Evolutionary conservation across 192 early-diverging fungal species (phyloP).

Genomic region (Podila epigama): DNA sequence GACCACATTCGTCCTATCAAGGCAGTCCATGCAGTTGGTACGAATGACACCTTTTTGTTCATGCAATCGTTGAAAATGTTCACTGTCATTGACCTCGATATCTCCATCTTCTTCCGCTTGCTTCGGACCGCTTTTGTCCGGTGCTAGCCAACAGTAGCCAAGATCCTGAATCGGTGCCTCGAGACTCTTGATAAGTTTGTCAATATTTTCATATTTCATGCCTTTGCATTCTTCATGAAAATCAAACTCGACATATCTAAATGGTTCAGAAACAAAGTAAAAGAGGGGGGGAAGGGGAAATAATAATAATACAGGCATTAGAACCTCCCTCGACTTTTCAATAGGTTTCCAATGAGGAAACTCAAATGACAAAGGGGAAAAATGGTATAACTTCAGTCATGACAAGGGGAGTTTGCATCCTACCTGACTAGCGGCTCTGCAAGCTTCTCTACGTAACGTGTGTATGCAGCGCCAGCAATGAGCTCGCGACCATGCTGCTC

Average conservation of each 20-base stretch:
- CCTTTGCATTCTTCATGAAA: constrained; percentile 93
- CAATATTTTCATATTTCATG: constrained; percentile 90
- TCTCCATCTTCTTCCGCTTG: background rate
- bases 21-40: constrained; percentile 96
- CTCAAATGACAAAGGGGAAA: no score
- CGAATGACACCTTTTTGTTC: constrained; percentile 55
- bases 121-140: no score
- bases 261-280: background rate
- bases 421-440: constrained; percentile 58
- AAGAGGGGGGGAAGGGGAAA: background rate
- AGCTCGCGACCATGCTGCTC: constrained; percentile 74
- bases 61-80: constrained; percentile 19
- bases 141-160: constrained; percentile 55
- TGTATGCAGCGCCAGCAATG: constrained; percentile 68
- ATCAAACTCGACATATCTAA: constrained; percentile 88
- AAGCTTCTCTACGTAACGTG: constrained; percentile 58
- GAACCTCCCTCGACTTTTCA: no score
- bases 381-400: no score
- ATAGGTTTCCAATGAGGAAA: no score
- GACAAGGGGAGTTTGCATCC: no score
- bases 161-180: constrained; percentile 69
- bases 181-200: constrained; percentile 75
- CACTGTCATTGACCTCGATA: background rate
- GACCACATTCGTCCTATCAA: constrained; percentile 95
- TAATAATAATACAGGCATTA: background rate